Conservation (phyloP, 2,329 filamentous ascomycete species). For the Mariannaea sp. region DNA sequence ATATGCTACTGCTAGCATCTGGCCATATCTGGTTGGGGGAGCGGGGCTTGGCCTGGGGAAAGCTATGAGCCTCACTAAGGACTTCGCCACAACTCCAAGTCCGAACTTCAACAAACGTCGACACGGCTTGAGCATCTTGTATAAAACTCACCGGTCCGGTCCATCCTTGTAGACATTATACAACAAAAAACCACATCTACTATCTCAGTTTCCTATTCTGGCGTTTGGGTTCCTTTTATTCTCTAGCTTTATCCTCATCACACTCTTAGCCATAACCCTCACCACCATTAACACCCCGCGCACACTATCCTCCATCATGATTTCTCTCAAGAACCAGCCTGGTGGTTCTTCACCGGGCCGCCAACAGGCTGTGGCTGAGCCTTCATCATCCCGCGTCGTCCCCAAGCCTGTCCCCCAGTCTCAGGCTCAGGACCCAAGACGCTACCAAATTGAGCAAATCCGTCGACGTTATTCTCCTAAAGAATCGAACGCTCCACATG, state of each 20-base stretch:
- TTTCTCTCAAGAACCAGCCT: slow-evolving; percentile 41
- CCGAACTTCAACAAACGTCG: neutral
- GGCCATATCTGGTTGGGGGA: neutral
- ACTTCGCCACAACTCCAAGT: slow-evolving; percentile 9
- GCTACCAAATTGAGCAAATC: slow-evolving; percentile 77
- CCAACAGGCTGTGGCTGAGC: slow-evolving; percentile 53
- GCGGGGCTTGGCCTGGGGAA: neutral
- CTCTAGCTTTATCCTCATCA: neutral
- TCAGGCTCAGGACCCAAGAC: slow-evolving; percentile 69
- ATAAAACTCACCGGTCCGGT: slow-evolving; percentile 3
- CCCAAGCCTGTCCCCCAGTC: slow-evolving; percentile 68
- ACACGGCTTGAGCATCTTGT: neutral
- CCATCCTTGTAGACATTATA: neutral
- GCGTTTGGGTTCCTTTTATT: slow-evolving; percentile 18
- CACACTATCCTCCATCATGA: slow-evolving; percentile 41
- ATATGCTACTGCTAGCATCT: neutral
- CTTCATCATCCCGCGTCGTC: slow-evolving; percentile 57
- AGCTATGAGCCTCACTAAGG: neutral
- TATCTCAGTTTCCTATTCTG: neutral
- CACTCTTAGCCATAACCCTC: slow-evolving; percentile 9
- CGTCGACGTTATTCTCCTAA: slow-evolving; percentile 65
- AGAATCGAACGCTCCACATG: slow-evolving; percentile 49
- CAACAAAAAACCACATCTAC: neutral
- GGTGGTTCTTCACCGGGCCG: slow-evolving; percentile 41
- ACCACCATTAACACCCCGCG: slow-evolving; percentile 12